These are phyloP conservation scores for Ascochyta koolunga DNA, from an alignment of 2,329 filamentous ascomycete species.

Conservation along the genomic window DNA sequence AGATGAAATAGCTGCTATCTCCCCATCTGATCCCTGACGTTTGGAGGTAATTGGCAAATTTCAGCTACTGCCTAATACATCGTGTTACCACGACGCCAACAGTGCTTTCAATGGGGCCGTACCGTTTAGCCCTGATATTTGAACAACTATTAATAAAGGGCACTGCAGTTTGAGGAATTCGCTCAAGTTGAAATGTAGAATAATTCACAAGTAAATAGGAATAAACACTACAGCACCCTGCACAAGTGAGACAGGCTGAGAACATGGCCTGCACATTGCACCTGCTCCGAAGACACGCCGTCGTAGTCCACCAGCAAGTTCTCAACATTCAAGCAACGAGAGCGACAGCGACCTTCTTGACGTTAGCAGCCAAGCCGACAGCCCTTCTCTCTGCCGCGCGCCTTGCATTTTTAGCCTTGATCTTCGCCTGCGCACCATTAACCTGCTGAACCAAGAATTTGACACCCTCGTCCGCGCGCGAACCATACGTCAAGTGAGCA, in stretches of 20 bases:
- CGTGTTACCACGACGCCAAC: no score
- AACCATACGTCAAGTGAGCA: conserved; percentile 41
- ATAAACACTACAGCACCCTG: no score
- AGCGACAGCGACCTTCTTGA: conserved; percentile 19
- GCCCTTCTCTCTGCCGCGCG: conserved; percentile 22
- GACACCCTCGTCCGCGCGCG: conserved; percentile 34
- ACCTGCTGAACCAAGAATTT: conserved; percentile 38
- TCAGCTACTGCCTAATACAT: no score
- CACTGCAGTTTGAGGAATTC: no score
- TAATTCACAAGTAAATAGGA: no score
- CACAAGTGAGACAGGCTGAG: background rate
- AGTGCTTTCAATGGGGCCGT: no score
- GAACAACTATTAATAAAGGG: no score
- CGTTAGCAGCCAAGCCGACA: background rate
- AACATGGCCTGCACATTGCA: background rate
- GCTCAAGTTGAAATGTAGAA: no score
- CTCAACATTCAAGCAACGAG: conserved; percentile 15
- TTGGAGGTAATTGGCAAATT: no score
- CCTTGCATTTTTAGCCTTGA: conserved; percentile 38
- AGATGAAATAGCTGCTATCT: no score
- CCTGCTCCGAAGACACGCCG: background rate
- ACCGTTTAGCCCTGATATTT: no score
- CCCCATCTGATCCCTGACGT: no score
- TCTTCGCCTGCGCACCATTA: conserved; percentile 33
- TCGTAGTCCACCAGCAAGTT: background rate